phyloP scores from a whole-genome alignment of 345 rosid genomes.

The Eucalyptus marginata region DNA sequence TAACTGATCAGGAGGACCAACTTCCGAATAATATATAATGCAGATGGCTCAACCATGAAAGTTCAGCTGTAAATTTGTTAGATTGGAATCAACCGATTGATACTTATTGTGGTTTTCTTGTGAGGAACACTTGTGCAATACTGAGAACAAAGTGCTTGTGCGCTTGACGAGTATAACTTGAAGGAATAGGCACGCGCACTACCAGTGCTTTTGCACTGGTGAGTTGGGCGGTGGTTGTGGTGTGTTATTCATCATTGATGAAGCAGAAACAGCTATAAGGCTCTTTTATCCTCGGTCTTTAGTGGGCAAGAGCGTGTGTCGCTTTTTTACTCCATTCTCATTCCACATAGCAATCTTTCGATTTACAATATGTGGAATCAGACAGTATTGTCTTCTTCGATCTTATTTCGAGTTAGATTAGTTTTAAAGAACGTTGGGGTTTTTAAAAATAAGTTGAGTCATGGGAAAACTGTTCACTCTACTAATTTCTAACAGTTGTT shows the following conservation, averaged over 20 bases:
- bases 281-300: not conserved
- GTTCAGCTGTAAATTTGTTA: not conserved
- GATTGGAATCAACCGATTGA: not conserved
- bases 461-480: not conserved
- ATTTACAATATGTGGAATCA: not conserved
- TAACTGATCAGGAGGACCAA: not conserved
- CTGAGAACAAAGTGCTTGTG: not conserved
- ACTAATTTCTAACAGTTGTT: not conserved
- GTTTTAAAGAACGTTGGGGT: not conserved
- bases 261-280: not conserved
- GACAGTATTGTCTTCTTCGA: not conserved
- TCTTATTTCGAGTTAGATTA: not conserved
- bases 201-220: not conserved
- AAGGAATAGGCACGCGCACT: not conserved
- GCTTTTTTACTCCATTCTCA: not conserved
- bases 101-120: not conserved
- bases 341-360: not conserved
- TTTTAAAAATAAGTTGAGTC: not conserved
- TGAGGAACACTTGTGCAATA: not conserved
- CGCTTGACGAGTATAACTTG: not conserved
- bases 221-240: not conserved
- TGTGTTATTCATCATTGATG: not conserved
- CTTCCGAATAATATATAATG: not conserved
- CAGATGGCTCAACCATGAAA: not conserved
- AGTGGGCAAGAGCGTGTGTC: not conserved